Evolutionary conservation across 169 alveolate genomes (phyloP).

Genomic region (Cryptosporidium viatorum): DNA sequence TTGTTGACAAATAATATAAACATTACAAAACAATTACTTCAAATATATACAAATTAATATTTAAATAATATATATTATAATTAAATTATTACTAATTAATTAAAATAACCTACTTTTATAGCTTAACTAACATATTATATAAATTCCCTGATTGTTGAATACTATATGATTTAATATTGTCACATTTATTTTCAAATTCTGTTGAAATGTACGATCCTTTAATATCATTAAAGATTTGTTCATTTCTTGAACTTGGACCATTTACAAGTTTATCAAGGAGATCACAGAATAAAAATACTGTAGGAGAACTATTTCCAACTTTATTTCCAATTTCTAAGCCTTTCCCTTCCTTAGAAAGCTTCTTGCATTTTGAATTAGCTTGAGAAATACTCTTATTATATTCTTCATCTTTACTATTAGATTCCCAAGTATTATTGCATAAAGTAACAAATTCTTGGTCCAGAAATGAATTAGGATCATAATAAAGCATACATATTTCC

Average conservation of each 20-base stretch:
- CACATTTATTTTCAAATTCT: slow-evolving; percentile 25
- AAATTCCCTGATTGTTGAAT: slow-evolving; percentile 51
- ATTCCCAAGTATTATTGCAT: slow-evolving; percentile 47
- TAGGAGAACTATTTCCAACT: slow-evolving; percentile 38
- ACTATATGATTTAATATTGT: slow-evolving; percentile 32
- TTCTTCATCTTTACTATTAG: slow-evolving; percentile 4
- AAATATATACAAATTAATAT: background rate
- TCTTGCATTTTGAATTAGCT: slow-evolving; percentile 27
- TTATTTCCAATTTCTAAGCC: background rate
- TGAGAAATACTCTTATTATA: background rate
- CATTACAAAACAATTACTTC: background rate
- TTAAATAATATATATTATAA: slow-evolving; percentile 10
- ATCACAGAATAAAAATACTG: slow-evolving; percentile 34
- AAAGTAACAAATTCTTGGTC: slow-evolving; percentile 30
- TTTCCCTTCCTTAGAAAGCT: background rate
- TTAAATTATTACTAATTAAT: slow-evolving; percentile 20
- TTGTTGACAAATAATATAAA: slow-evolving; percentile 44
- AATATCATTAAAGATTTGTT: background rate
- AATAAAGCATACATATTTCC: slow-evolving; percentile 50
- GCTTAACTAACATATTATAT: slow-evolving; percentile 20
- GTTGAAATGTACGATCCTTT: background rate
- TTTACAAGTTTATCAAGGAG: slow-evolving; percentile 29
- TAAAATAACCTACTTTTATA: background rate
- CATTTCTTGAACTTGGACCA: slow-evolving; percentile 22
- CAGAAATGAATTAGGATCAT: slow-evolving; percentile 19